These are phyloP conservation scores for Gossypium sturtianum DNA, from an alignment of 345 rosid genomes.

Conservation along the genomic window DNA sequence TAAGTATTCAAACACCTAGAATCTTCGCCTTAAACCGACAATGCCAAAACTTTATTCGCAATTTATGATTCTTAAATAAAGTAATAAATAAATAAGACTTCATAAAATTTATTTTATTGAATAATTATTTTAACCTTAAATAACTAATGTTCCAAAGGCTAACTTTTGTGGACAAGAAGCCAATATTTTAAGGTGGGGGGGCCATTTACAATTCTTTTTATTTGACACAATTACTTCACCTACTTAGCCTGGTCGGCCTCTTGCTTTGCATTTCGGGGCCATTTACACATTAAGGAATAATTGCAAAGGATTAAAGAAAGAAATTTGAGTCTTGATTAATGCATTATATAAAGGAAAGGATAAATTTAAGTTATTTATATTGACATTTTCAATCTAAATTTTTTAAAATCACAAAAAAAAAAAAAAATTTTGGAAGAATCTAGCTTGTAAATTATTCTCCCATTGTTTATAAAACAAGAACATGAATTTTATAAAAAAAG, in stretches of 20 bases:
- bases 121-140: not conserved
- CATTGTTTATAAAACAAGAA: not conserved
- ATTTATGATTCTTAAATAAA: no score
- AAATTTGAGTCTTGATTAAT: not conserved
- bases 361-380: not conserved
- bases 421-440: not conserved
- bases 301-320: not conserved
- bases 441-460: not conserved
- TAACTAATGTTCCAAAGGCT: constrained; percentile 24
- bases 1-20: no score
- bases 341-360: no score
- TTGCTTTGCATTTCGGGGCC: constrained; percentile 12
- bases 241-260: constrained; percentile 20
- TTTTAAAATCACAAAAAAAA: not conserved
- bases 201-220: constrained; percentile 1
- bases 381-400: not conserved
- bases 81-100: no score
- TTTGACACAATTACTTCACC: constrained; percentile 23
- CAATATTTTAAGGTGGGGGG: constrained; percentile 18
- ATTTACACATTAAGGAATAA: not conserved
- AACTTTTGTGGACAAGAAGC: constrained; percentile 30
- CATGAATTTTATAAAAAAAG: not conserved
- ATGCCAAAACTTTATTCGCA: no score
- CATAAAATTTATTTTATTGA: no score
- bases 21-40: no score